Evolutionary conservation across 768 basidiomycete genomes (phyloP).

Genomic region (Lactarius indigo): DNA sequence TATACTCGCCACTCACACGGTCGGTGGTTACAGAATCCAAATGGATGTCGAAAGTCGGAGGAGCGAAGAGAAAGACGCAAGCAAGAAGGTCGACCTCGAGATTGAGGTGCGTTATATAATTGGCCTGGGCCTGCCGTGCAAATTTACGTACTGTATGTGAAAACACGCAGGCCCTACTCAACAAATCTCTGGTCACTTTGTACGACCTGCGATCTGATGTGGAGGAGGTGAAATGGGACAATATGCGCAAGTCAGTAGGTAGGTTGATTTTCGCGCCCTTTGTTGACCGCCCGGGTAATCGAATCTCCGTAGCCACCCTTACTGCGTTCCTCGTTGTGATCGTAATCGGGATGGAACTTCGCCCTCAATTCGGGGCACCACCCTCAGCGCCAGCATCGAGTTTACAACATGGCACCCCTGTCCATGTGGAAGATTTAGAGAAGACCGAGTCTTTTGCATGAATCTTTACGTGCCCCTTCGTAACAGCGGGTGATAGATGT

Average conservation of each 20-base stretch:
- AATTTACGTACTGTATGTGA: background rate
- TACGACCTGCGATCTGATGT: constrained; percentile 78
- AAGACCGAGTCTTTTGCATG: constrained; percentile 19
- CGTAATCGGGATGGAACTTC: constrained; percentile 66
- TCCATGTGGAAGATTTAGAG: constrained; percentile 11
- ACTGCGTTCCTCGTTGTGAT: constrained; percentile 65
- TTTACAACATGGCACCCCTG: constrained; percentile 1
- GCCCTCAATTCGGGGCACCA: constrained; percentile 39
- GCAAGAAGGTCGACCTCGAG: constrained; percentile 78
- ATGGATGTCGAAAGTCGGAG: constrained; percentile 95
- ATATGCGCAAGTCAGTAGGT: constrained; percentile 82
- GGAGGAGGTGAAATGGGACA: constrained; percentile 86
- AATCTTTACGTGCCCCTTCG: background rate
- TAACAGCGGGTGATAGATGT: background rate
- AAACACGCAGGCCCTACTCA: constrained; percentile 58
- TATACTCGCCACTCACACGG: background rate
- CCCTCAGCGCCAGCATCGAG: constrained; percentile 29
- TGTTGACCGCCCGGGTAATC: background rate
- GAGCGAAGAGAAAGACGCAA: constrained; percentile 80
- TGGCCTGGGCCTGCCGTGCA: background rate
- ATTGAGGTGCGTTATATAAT: constrained; percentile 59
- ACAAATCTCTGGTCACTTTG: constrained; percentile 66
- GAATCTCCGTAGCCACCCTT: constrained; percentile 47
- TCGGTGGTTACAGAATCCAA: constrained; percentile 63
- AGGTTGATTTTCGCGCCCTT: constrained; percentile 31